Evolutionary conservation across 1,284 basidiomycete species (phyloP).

Genomic region (Irpex sp.): DNA sequence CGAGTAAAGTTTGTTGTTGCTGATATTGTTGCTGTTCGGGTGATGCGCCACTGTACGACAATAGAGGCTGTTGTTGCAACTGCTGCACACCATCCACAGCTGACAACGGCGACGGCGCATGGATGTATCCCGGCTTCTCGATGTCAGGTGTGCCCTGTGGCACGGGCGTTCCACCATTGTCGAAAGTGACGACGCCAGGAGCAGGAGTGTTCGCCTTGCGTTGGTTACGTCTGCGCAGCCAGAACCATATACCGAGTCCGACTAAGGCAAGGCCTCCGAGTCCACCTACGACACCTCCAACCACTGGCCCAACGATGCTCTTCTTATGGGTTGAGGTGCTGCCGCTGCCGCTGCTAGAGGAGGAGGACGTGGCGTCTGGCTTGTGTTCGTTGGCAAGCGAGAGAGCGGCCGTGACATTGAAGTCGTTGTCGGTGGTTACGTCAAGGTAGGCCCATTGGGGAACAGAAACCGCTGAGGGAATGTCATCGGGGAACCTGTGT

Average conservation of each 20-base stretch:
- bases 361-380: constrained; percentile 1
- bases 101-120: neutral
- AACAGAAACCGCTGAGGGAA: constrained; percentile 6
- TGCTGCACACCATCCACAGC: neutral
- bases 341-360: neutral
- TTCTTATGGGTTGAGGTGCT: neutral
- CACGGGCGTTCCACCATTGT: neutral
- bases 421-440: neutral
- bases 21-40: neutral
- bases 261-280: neutral
- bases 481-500: constrained; percentile 7
- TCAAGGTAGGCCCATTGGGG: constrained; percentile 12
- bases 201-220: neutral
- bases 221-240: neutral
- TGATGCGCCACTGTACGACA: neutral
- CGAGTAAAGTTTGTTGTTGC: neutral
- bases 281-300: constrained; percentile 1
- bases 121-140: neutral
- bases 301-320: neutral
- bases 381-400: neutral
- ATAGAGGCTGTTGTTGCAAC: neutral
- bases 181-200: neutral
- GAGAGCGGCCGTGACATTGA: constrained; percentile 1
- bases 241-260: constrained; percentile 4
- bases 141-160: neutral